phyloP scores from a whole-genome alignment of 1,284 basidiomycete species.

The Paramarasmius palmivorus region DNA sequence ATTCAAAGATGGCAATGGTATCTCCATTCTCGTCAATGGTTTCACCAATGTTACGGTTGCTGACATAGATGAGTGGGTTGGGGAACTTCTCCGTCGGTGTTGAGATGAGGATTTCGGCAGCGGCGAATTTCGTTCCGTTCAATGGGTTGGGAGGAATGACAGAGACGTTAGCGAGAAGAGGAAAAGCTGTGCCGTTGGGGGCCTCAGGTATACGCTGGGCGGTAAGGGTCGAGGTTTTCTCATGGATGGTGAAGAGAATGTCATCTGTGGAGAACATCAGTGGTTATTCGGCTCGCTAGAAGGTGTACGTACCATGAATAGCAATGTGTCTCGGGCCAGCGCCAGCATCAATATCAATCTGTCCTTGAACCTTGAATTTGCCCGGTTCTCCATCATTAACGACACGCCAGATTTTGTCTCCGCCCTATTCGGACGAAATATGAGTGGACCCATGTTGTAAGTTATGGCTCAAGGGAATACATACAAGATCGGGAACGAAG shows the following conservation, averaged over 20 bases:
- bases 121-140: conserved; percentile 43
- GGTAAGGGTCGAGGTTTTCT: conserved; percentile 49
- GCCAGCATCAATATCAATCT: conserved; percentile 54
- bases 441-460: background rate
- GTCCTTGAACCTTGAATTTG: conserved; percentile 52
- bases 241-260: conserved; percentile 50
- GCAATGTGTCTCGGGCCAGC: conserved; percentile 63
- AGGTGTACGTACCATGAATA: conserved; percentile 31
- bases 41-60: conserved; percentile 59
- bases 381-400: conserved; percentile 41
- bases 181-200: conserved; percentile 39
- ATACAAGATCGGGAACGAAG: conserved; percentile 56
- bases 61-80: conserved; percentile 55
- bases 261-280: conserved; percentile 32
- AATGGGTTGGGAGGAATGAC: conserved; percentile 47
- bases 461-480: conserved; percentile 11
- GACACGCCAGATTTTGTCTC: conserved; percentile 62
- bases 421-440: conserved; percentile 37
- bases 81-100: conserved; percentile 45
- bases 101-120: conserved; percentile 58
- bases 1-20: conserved; percentile 59
- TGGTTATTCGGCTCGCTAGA: background rate
- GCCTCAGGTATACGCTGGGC: conserved; percentile 45
- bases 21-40: conserved; percentile 49
- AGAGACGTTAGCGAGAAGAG: conserved; percentile 51